Evolutionary conservation across 805 yeast genomes (phyloP).

Genomic region (Wickerhamiella bombiphila): DNA sequence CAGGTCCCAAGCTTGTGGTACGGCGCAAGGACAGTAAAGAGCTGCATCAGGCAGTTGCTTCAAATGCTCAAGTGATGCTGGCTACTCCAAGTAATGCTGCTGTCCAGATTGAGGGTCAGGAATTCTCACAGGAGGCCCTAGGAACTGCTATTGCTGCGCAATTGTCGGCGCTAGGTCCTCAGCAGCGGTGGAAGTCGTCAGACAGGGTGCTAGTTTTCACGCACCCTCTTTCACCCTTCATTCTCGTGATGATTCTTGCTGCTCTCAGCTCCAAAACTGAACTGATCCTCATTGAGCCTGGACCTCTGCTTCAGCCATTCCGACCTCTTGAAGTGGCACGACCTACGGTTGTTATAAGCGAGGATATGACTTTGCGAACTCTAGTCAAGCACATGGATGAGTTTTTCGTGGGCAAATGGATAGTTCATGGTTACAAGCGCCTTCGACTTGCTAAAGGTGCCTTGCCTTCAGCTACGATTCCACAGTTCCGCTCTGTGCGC

Average conservation of each 20-base stretch:
- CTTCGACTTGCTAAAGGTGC: conserved; percentile 19
- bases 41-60: not conserved
- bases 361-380: conserved; percentile 21
- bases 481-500: conserved; percentile 19
- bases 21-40: not conserved
- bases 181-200: conserved; percentile 18
- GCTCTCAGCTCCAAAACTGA: conserved; percentile 20
- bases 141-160: conserved; percentile 27
- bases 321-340: conserved; percentile 12
- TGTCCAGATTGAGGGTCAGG: not conserved
- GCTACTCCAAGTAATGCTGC: not conserved
- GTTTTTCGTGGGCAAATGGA: conserved; percentile 11
- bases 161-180: conserved; percentile 21
- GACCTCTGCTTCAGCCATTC: conserved; percentile 15
- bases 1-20: not conserved
- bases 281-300: conserved; percentile 13
- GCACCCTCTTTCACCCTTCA: conserved; percentile 17
- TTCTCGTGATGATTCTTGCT: conserved; percentile 20
- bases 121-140: conserved; percentile 17
- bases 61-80: not conserved
- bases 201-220: conserved; percentile 24
- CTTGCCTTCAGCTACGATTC: conserved; percentile 14
- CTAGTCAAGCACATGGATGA: conserved; percentile 17
- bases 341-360: conserved; percentile 22
- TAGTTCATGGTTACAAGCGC: conserved; percentile 8